A percentile compares a stretch with the other conserved stretches of the same genome.
Conservation (phyloP, 371 early-diverging fungal species). For the Dipsacomyces acuminosporus region DNA sequence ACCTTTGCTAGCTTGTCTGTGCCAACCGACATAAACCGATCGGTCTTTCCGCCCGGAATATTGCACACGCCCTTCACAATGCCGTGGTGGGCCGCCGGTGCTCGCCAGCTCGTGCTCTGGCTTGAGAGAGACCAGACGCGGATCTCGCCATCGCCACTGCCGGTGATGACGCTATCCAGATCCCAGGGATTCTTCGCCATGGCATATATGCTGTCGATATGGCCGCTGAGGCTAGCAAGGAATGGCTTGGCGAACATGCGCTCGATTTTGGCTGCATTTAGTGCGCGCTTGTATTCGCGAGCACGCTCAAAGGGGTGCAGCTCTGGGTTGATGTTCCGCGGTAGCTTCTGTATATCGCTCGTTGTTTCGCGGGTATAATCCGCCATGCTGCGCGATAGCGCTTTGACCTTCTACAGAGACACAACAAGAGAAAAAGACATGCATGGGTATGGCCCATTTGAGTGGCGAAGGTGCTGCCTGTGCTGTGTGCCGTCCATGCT, state of each 20-base stretch:
- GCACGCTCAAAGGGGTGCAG: constrained; percentile 95
- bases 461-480: too few species aligned
- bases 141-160: constrained; percentile 92
- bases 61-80: constrained; percentile 76
- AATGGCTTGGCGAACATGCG: constrained; percentile 99
- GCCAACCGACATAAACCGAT: constrained; percentile 79
- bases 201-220: constrained; percentile 95
- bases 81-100: constrained; percentile 66
- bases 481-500: too few species aligned
- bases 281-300: constrained; percentile 95
- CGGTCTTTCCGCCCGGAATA: constrained; percentile 52
- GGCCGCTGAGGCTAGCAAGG: constrained; percentile 81
- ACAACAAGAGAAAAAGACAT: not conserved
- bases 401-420: constrained; percentile 73
- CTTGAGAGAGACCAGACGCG: constrained; percentile 78
- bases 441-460: too few species aligned
- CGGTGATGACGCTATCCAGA: constrained; percentile 76
- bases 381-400: constrained; percentile 75
- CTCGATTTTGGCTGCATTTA: constrained; percentile 95
- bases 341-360: constrained; percentile 83
- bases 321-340: constrained; percentile 85
- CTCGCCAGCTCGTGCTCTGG: constrained; percentile 66
- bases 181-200: constrained; percentile 87
- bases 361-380: constrained; percentile 79
- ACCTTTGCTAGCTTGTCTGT: constrained; percentile 85